Base-by-base conservation (phyloP, 495 filamentous ascomycete species). In the Penicillium canescens region DNA sequence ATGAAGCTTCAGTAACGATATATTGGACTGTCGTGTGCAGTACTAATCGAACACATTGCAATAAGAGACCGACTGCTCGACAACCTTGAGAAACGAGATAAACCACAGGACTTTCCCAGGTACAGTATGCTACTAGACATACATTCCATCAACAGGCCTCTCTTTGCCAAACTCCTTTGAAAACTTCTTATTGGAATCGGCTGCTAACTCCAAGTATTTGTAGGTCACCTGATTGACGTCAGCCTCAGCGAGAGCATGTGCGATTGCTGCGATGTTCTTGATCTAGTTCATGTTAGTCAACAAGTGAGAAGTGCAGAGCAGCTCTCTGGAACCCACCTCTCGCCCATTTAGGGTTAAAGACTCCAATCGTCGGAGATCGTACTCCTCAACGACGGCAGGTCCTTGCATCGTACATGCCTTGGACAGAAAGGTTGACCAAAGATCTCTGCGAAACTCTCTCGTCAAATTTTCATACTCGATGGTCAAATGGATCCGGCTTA, bases 401-500 rank as follows among this genome's bases (percentile, higher is more conserved):
- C 61, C 61, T 50, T 58, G 39, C 13, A 55, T 16, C 28, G 56
- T 66, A 23, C 26, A 35, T 10, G 46, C 61, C 39, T 37, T 54
- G n/a, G 47, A 34, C 34, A 59, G 40, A 38, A 58, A 55, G 31
- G 23, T 55, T 43, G 20, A 12, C 64, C 57, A 75, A 23, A 73
- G 57, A 21, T 52, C 46, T 35, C 33, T 52, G n/a, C 69, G 51
- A 14, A 57, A 55, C 3, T 57, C 52, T 13, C 38, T 39, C 3
- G 14, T 64, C 11, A 81, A 63, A 18, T 74, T 60, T 0, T 70
- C 63, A 47, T 78, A 79, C 40, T 74, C 56, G 4, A 79, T 60
- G 1, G 56, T 58, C 9, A 81, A 37, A 53, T 81, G 74, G 38
- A 79, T 73, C 1, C 75, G 65, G 28, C 63, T 74, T n/a, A 70